These are phyloP conservation scores for Ochetophila trinervis DNA, from an alignment of 306 rosid genomes.

Conservation along the genomic window DNA sequence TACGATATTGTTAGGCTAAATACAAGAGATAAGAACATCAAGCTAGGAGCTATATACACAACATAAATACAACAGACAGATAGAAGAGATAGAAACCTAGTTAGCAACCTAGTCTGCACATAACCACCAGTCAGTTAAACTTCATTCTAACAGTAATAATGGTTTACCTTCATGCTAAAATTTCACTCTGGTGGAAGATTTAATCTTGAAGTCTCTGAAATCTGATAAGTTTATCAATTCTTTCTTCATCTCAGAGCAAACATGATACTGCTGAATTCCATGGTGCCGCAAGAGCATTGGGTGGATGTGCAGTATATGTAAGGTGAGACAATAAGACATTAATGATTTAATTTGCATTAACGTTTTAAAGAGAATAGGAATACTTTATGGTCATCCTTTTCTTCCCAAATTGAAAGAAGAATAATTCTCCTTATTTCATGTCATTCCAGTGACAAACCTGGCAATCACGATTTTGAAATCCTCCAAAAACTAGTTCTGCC, in stretches of 20 bases:
- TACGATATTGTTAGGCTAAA: no score
- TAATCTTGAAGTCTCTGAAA: neutral
- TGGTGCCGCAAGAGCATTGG: constrained; percentile 82
- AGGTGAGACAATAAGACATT: constrained; percentile 38
- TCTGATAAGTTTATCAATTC: neutral
- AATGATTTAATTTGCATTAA: neutral
- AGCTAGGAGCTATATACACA: no score
- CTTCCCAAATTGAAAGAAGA: neutral
- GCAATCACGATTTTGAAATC: constrained; percentile 61
- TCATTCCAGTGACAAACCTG: constrained; percentile 58
- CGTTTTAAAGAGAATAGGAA: neutral
- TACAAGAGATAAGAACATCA: no score
- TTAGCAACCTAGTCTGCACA: no score
- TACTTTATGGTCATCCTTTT: neutral
- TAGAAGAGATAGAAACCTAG: no score
- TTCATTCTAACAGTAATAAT: no score
- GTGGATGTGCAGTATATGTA: constrained; percentile 71
- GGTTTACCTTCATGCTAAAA: no score
- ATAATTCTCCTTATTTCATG: constrained; percentile 2
- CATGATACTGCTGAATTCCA: constrained; percentile 73
- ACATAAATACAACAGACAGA: no score
- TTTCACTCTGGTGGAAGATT: no score
- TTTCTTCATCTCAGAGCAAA: constrained; percentile 46
- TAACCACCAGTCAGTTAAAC: no score
- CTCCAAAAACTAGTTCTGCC: constrained; percentile 59